Base-by-base conservation (phyloP, 1,284 basidiomycete genomes). In the Pyrrhoderma noxium region DNA sequence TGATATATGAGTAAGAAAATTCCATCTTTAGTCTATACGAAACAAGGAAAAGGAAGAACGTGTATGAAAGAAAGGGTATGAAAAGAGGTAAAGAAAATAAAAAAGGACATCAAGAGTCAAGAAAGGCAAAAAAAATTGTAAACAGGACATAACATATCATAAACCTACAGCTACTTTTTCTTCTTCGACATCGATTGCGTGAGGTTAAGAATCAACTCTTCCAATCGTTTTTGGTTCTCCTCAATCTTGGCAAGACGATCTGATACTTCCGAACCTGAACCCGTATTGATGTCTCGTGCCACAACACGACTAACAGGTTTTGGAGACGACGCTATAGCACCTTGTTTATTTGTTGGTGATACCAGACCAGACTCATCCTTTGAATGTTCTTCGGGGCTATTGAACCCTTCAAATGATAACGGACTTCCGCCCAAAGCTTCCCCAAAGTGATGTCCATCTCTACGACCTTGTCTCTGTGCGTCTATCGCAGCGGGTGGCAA, bases 171-270 rank as follows among this genome's bases (percentile, higher is more conserved):
- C n/a, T n/a, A n/a, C n/a, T n/a, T n/a, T n/a, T n/a, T n/a, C n/a
- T n/a, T n/a, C n/a, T 21, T 47, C 34, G 22, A 35, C 18, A 38
- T 42, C 39, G 38, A 19, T 21, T 37, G 39, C 50, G 57, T 57
- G 44, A 72, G 52, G 52, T 71, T 67, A 25, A 67, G 57, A 35
- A 88, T 68, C 49, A 88, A 57, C 13, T 70, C 67, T 60, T 88
- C 85, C 44, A 88, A 85, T 56, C 79, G 71, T 60, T 72, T 68
- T 63, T 88, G 82, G 51, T 73, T 67, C 59, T 69, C 68, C 60
- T 89, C 85, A 48, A 89, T 79, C 27, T 67, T 65, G 1, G 74
- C 71, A 58, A 88, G 64, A 42, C 79, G 69, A 52, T 69, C 52
- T 65, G 62, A 63, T 70, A 67, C 21, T 62, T 57, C 37, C 16